Evolutionary conservation across 2,329 filamentous ascomycete genomes (phyloP).

Genomic region (Exophiala dermatitidis): DNA sequence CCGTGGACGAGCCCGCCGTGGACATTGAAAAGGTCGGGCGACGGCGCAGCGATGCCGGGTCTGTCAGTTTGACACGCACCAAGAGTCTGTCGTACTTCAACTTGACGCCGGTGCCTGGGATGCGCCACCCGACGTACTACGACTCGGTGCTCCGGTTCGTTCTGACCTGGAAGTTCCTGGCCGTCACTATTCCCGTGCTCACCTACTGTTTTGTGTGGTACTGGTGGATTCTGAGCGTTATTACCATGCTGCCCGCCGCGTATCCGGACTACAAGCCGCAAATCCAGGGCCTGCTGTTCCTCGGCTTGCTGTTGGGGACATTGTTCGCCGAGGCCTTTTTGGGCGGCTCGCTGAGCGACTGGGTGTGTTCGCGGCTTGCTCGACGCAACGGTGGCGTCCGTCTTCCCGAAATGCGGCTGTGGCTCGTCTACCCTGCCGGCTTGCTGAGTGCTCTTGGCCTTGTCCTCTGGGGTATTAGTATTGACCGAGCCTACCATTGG

Average conservation of each 20-base stretch:
- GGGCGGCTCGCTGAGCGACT: constrained; percentile 49
- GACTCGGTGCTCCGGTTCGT: constrained; percentile 42
- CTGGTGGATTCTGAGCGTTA: constrained; percentile 50
- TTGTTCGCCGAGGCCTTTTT: constrained; percentile 46
- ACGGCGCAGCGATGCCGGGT: constrained; percentile 6
- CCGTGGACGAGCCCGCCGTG: constrained; percentile 4
- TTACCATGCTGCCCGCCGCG: constrained; percentile 48
- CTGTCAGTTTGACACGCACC: constrained; percentile 5
- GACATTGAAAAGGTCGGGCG: constrained; percentile 31
- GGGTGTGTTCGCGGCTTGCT: constrained; percentile 42
- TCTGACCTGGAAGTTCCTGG: constrained; percentile 42
- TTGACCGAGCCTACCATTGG: constrained; percentile 1
- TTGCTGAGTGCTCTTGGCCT: constrained; percentile 44
- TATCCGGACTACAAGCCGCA: constrained; percentile 45
- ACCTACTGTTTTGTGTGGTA: constrained; percentile 51
- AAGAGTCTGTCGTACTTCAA: constrained; percentile 10
- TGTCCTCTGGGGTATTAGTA: constrained; percentile 49
- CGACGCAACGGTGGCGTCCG: constrained; percentile 39
- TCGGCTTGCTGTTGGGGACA: constrained; percentile 49
- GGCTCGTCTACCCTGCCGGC: constrained; percentile 49
- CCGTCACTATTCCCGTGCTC: constrained; percentile 42
- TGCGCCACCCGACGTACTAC: constrained; percentile 46
- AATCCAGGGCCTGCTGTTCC: constrained; percentile 48
- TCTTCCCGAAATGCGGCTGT: constrained; percentile 50
- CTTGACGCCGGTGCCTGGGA: constrained; percentile 34